Conservation (phyloP, 495 filamentous ascomycete species). For the Penicillium turbatum region DNA sequence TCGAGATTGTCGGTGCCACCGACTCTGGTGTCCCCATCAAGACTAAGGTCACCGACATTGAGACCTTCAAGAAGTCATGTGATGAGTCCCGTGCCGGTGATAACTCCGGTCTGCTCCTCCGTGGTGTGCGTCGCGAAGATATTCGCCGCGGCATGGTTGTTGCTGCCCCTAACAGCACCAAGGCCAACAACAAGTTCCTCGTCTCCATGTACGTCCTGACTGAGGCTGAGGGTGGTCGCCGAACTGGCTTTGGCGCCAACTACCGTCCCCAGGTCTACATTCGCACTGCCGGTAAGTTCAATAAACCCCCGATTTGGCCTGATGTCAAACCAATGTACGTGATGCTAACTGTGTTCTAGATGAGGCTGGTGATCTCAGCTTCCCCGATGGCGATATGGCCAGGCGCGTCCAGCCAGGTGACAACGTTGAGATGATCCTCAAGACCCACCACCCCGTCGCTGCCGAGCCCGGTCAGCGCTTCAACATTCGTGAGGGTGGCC, state of each 20-base stretch:
- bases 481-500: constrained; percentile 93
- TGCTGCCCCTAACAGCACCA: constrained; percentile 68
- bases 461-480: constrained; percentile 86
- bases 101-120: constrained; percentile 96
- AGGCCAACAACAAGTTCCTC: constrained; percentile 84
- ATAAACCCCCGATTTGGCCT: neutral
- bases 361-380: constrained; percentile 74
- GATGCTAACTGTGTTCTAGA: constrained; percentile 40
- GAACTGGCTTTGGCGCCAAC: constrained; percentile 88
- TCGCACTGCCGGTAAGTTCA: constrained; percentile 70
- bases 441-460: constrained; percentile 74
- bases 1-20: constrained; percentile 84
- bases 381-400: constrained; percentile 71
- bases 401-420: constrained; percentile 95
- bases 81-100: constrained; percentile 91
- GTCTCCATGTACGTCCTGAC: constrained; percentile 92
- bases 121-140: constrained; percentile 92
- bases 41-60: constrained; percentile 98
- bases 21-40: constrained; percentile 62
- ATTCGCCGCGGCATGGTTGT: constrained; percentile 91
- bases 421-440: constrained; percentile 93
- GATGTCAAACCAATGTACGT: neutral
- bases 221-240: constrained; percentile 95
- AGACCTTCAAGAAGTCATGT: constrained; percentile 99
- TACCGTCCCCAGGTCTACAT: constrained; percentile 95